phyloP scores from a whole-genome alignment of 2,329 filamentous ascomycete genomes.

The Scedosporium minutisporum region DNA sequence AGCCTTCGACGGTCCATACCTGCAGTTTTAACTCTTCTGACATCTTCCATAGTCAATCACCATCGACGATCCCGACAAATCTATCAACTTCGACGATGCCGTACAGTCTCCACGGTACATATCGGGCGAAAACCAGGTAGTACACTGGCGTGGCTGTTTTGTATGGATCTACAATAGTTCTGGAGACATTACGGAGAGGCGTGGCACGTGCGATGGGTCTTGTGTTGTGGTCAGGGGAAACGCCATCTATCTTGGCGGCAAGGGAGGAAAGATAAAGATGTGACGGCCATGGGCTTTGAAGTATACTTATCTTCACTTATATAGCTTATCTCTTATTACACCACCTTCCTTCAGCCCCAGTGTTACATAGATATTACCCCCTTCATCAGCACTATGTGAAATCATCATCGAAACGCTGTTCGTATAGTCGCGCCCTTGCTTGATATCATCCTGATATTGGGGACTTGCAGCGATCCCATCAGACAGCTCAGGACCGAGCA shows the following conservation, averaged over 20 bases:
- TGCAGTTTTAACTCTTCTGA: neutral
- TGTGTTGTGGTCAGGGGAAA: neutral
- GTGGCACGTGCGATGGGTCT: neutral
- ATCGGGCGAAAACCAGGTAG: neutral
- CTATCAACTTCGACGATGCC: neutral
- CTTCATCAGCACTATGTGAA: neutral
- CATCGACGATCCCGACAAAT: neutral
- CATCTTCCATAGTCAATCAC: neutral
- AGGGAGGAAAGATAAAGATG: neutral
- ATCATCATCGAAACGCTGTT: neutral
- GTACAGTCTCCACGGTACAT: neutral
- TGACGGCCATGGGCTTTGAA: neutral
- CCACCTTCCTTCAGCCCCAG: neutral
- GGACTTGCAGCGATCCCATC: too few relatives aligned
- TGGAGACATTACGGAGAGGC: neutral
- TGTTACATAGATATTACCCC: neutral
- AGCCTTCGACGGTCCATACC: neutral
- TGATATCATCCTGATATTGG: neutral
- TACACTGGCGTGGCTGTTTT: neutral
- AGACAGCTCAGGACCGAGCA: too few relatives aligned
- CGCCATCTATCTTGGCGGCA: neutral
- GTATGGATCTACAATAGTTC: neutral
- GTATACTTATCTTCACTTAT: neutral
- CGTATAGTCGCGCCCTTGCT: neutral
- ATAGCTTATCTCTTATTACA: neutral